Evolutionary conservation across 1,284 basidiomycete genomes (phyloP).

Genomic region (Trichosporon coremiiforme): DNA sequence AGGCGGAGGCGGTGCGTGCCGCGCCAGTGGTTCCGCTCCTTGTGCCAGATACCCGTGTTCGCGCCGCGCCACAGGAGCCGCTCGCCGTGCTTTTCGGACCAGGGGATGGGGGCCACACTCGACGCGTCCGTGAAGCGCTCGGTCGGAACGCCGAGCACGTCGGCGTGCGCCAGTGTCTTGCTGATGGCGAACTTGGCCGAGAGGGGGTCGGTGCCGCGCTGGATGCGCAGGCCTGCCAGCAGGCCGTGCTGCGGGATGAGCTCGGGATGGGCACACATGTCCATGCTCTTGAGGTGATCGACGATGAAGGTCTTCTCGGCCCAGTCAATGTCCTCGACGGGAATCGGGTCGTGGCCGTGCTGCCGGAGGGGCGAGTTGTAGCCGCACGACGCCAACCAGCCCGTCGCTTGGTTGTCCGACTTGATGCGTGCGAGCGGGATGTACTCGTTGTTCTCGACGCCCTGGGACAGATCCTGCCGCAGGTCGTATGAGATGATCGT

Average conservation of each 20-base stretch:
- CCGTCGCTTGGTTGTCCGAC: constrained; percentile 1
- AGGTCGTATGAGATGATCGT: constrained; percentile 59
- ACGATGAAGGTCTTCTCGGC: constrained; percentile 46
- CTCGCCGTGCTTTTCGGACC: constrained; percentile 41
- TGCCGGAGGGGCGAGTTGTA: not conserved
- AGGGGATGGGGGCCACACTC: constrained; percentile 37
- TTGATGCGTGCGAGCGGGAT: not conserved
- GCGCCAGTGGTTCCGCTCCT: constrained; percentile 41
- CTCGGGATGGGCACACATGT: constrained; percentile 49
- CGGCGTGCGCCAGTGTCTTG: constrained; percentile 50
- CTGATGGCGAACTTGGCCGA: constrained; percentile 49
- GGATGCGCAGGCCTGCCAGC: constrained; percentile 33
- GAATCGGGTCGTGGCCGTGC: constrained; percentile 6
- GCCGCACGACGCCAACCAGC: constrained; percentile 12
- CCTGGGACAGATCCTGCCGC: constrained; percentile 56
- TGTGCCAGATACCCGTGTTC: constrained; percentile 49
- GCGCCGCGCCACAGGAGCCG: constrained; percentile 51
- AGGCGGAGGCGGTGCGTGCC: constrained; percentile 47
- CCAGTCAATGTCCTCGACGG: constrained; percentile 42
- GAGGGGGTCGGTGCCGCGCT: constrained; percentile 37
- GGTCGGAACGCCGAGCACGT: constrained; percentile 53
- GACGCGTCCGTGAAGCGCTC: constrained; percentile 42
- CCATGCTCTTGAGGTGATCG: constrained; percentile 40
- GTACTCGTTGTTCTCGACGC: constrained; percentile 57
- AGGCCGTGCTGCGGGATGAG: constrained; percentile 45